These are phyloP conservation scores for Conticribra weissflogii DNA, from an alignment of 108 stramenopile species.

Conservation along the genomic window DNA sequence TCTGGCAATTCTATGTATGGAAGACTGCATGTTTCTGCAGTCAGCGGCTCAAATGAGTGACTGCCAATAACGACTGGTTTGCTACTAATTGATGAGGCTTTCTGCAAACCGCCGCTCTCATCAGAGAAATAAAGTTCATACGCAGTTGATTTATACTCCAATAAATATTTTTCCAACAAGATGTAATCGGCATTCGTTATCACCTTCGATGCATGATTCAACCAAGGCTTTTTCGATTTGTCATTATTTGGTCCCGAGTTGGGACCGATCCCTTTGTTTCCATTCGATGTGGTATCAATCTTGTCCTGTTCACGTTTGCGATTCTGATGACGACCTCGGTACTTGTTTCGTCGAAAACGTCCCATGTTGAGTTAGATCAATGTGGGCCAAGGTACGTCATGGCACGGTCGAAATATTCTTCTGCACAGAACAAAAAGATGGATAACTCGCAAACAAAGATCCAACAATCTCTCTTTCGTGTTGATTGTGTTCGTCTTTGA, in stretches of 20 bases:
- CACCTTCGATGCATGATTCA: background rate
- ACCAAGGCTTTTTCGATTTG: background rate
- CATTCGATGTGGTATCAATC: background rate
- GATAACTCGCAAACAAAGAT: no score
- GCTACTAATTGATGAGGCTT: background rate
- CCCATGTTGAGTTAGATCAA: background rate
- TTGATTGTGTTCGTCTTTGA: no score
- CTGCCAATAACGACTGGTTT: slow-evolving; percentile 40
- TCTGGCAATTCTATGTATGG: slow-evolving; percentile 71
- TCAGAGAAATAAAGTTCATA: slow-evolving; percentile 12
- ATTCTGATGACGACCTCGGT: background rate
- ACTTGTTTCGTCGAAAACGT: background rate
- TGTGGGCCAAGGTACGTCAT: no score
- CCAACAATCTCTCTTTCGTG: no score
- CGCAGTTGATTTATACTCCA: slow-evolving; percentile 34
- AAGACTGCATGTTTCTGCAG: slow-evolving; percentile 25
- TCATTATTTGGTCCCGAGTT: slow-evolving; percentile 1
- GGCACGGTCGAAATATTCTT: no score
- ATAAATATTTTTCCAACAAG: slow-evolving; percentile 39
- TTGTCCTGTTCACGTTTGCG: background rate
- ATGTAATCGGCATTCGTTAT: slow-evolving; percentile 26
- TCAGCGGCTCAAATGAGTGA: slow-evolving; percentile 53
- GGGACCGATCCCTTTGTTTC: background rate
- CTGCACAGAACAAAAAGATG: no score
- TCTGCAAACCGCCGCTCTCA: background rate